Evolutionary conservation across 2,329 filamentous ascomycete genomes (phyloP), one percentile per base, ranked within the genome.

Genomic region (Ceratocystis eucalypticola): DNA sequence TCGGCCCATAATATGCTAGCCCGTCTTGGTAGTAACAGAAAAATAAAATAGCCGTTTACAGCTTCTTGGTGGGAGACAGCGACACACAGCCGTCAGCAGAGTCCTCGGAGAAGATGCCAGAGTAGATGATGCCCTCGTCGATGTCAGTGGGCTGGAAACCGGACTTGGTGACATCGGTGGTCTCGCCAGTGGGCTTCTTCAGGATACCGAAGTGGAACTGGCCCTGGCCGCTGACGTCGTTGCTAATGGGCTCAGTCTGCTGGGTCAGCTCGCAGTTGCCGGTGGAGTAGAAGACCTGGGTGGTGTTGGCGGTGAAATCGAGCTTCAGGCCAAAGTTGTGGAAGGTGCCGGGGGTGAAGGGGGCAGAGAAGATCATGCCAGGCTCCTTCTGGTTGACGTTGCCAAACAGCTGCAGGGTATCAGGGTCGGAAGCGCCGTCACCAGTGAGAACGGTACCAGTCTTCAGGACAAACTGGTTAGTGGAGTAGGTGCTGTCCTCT

Each of bases 261-360:
- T 75, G 72, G 41, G 76, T 74, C 37, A 86, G 79, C 0, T 78
- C 72, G 1, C 73, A 71, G 37, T 72, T 71, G 55, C 77, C 79
- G 20, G 75, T 74, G 1, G 83, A 86, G 75, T 84, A 85, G 74
- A 80, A 83, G 57, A 84, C 78, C 62, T 82, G 78, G 1, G 81
- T 78, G 61, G 82, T 81, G 71, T 82, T 80, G 65, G 79, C 75
- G 62, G 75, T 74, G 72, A 83, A 87, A 72, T 87, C 79, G 15
- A 85, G 74, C 25, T 77, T 80, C 41, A 85, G 65, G 7, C 79
- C 84, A 76, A 86, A 86, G 75, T 87, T 87, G 72, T 86, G 81
- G 77, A 83, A 85, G 22, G 78, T 74, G 15, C 73, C 77, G 44
- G 74, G 71, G n/a, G 77, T 75, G 65, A 85, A 84, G 1, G 78